Evolutionary conservation across 148 eudicot species (phyloP).

Genomic region (Camellia sinensis): DNA sequence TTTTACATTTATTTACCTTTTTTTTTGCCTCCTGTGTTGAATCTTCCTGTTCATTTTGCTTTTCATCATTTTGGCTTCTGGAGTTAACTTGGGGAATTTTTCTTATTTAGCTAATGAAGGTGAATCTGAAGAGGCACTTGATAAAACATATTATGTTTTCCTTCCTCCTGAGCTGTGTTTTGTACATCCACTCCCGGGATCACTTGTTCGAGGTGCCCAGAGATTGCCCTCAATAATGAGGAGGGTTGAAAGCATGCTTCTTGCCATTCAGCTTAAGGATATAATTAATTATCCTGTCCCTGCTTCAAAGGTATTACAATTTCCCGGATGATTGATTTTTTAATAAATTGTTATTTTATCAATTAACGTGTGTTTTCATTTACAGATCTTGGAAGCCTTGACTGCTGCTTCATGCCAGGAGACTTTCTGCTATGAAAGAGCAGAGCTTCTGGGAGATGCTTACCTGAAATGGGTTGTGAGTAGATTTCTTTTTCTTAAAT

Average conservation of each 20-base stretch:
- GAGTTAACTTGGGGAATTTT: constrained; percentile 20
- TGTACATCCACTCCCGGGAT: constrained; percentile 92
- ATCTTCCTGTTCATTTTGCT: constrained; percentile 2
- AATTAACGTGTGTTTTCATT: constrained; percentile 21
- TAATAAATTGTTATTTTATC: neutral
- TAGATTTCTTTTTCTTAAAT: constrained; percentile 80
- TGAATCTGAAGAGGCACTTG: constrained; percentile 71
- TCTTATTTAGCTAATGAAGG: constrained; percentile 55
- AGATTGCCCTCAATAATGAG: constrained; percentile 97
- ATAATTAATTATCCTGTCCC: constrained; percentile 71
- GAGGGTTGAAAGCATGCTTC: constrained; percentile 95
- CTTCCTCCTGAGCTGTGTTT: constrained; percentile 94
- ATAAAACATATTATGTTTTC: constrained; percentile 92
- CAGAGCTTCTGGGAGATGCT: constrained; percentile 98
- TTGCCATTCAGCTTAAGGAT: constrained; percentile 89
- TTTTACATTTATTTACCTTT: neutral
- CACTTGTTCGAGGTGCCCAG: constrained; percentile 93
- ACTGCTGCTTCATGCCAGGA: constrained; percentile 99
- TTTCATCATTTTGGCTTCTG: constrained; percentile 11
- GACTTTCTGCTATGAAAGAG: constrained; percentile 98
- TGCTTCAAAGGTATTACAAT: constrained; percentile 60
- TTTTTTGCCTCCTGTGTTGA: neutral
- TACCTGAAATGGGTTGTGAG: constrained; percentile 98
- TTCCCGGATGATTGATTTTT: neutral
- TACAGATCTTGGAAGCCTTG: constrained; percentile 93